Evolutionary conservation across 2,329 filamentous ascomycete genomes (phyloP).

Genomic region (Apiospora malaysiana): DNA sequence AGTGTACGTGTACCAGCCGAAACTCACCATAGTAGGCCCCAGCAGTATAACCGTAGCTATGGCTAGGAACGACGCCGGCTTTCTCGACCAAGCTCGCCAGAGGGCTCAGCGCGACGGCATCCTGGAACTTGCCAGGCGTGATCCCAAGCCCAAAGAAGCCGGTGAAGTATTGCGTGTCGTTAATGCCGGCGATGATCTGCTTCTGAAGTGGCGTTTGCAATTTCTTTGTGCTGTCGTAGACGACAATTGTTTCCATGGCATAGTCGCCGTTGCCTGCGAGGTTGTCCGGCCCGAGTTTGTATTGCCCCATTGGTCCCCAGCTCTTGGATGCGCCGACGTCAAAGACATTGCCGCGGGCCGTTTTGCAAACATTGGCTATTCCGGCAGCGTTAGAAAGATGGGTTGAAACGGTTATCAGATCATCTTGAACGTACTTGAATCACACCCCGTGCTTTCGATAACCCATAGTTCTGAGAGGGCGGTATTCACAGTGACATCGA

Average conservation of each 20-base stretch:
- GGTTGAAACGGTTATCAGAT: not conserved
- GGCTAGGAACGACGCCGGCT: conserved; percentile 68
- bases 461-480: conserved; percentile 75
- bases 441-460: conserved; percentile 63
- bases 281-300: conserved; percentile 63
- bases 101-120: conserved; percentile 55
- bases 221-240: conserved; percentile 46
- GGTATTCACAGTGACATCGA: conserved; percentile 68
- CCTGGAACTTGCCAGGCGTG: conserved; percentile 57
- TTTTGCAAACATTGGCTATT: conserved; percentile 49
- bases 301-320: conserved; percentile 65
- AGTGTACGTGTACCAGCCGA: not conserved
- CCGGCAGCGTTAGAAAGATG: not conserved
- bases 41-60: conserved; percentile 78
- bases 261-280: conserved; percentile 70
- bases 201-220: conserved; percentile 49
- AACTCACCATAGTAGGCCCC: conserved; percentile 73
- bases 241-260: conserved; percentile 58
- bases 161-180: conserved; percentile 60
- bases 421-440: conserved; percentile 47
- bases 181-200: conserved; percentile 57
- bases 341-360: conserved; percentile 65
- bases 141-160: conserved; percentile 64
- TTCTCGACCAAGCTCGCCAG: conserved; percentile 64
- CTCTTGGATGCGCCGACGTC: conserved; percentile 57